Evolutionary conservation across 495 filamentous ascomycete species (phyloP), one percentile per base, ranked within the genome.

Genomic region (Penicillium argentinense): DNA sequence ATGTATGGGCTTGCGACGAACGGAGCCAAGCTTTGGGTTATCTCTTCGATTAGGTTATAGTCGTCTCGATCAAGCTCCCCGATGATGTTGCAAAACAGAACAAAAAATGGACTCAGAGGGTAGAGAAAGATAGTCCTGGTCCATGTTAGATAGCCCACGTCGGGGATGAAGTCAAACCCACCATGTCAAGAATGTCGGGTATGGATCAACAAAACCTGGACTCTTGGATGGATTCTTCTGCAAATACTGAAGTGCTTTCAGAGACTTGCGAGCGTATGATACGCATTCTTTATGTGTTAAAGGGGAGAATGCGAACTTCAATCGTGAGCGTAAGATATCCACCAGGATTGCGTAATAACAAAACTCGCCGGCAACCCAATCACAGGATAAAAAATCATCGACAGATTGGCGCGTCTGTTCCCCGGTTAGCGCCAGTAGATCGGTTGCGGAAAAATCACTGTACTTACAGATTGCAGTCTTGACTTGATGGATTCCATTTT

Each of bases 51-150:
- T 3, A 67, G 51, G 25, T 42, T 37, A 37, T 63, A 63, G 46
- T 66, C 63, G 11, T 54, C 47, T 12, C 41, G 33, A 32, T 64
- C 56, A 8, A 60, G 8, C 16, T 58, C 56, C 4, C 51, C 51
- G 37, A 67, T 60, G 17, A 67, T 57, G 38, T 67, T 59, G 43
- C 60, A 67, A 39, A 67, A 60, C 6, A 64, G 38, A 12, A 67
- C 63, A 22, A 67, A 67, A 39, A 67, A 67, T 5, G 63, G 51
- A 41, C 51, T 62, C 5, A 62, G 38, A 1, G 63, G 63, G 32
- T 67, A 64, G 17, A 64, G 27, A 8, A 60, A 49, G 1, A 67
- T 26, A 18, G 63, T 64, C 60, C 60, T 64, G 13, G 3, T 1
- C 4, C 17, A 3, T 9, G 17, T 36, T 36, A 36, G 16, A 11